Conservation (phyloP, 2,329 filamentous ascomycete species). For the Dactylellina cionopaga region DNA sequence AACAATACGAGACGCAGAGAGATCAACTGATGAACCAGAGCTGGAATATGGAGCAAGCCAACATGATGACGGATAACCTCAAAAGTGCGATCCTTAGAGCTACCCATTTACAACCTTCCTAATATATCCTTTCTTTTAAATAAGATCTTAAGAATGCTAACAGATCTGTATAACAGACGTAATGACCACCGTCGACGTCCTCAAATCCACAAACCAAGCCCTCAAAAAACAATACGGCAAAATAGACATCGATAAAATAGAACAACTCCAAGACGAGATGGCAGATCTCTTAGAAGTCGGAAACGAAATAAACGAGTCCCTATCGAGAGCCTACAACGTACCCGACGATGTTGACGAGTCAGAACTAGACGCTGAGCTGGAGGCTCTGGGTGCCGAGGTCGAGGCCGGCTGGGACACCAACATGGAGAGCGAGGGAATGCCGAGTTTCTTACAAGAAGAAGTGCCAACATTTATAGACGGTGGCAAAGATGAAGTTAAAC, state of each 20-base stretch:
- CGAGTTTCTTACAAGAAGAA: conserved; percentile 90
- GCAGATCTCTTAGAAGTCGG: conserved; percentile 96
- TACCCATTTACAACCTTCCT: conserved; percentile 1
- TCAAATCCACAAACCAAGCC: conserved; percentile 95
- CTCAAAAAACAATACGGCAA: conserved; percentile 95
- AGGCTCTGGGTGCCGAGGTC: conserved; percentile 93
- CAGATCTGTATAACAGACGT: conserved; percentile 67
- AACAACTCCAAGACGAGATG: conserved; percentile 98
- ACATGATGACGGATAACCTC: conserved; percentile 98
- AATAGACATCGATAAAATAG: conserved; percentile 96
- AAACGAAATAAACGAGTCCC: conserved; percentile 96
- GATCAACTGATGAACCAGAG: conserved; percentile 93
- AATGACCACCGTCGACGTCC: conserved; percentile 96
- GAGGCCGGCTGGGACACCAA: conserved; percentile 78
- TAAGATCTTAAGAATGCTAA: conserved; percentile 12
- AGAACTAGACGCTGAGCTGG: conserved; percentile 93
- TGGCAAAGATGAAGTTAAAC: conserved; percentile 75
- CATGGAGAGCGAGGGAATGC: conserved; percentile 69
- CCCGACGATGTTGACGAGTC: conserved; percentile 97
- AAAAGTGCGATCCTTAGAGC: too few relatives aligned
- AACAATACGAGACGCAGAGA: conserved; percentile 91
- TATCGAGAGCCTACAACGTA: conserved; percentile 89
- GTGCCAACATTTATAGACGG: conserved; percentile 92
- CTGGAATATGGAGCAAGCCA: conserved; percentile 99
- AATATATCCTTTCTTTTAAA: neutral